Percentiles rank a stretch among this genome's conserved stretches.
phyloP scores from a whole-genome alignment of 1,139 yeast genomes.

The Candida tropicalis region DNA sequence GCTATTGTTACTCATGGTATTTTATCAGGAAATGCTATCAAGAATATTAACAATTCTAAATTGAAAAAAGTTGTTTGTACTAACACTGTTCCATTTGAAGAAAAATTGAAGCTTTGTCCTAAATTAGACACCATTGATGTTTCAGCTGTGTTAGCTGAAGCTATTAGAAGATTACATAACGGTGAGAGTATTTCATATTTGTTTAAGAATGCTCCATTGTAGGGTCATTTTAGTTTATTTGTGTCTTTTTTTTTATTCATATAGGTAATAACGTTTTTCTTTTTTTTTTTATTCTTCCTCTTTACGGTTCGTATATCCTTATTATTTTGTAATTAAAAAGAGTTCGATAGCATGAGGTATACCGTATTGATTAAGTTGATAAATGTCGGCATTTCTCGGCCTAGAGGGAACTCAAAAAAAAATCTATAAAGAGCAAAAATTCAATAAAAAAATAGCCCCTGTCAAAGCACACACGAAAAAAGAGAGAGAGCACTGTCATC shows the following conservation, averaged over 20 bases:
- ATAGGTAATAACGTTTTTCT: neutral
- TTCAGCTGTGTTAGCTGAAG: slow-evolving; percentile 75
- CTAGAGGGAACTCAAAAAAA: no score
- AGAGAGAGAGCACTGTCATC: no score
- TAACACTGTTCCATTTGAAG: slow-evolving; percentile 71
- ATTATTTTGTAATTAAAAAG: no score
- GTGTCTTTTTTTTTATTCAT: neutral
- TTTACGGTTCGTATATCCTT: no score
- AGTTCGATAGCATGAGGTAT: no score
- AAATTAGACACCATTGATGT: slow-evolving; percentile 71
- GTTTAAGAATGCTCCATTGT: slow-evolving; percentile 51
- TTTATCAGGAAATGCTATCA: slow-evolving; percentile 70
- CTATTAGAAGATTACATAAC: slow-evolving; percentile 78
- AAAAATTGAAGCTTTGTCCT: slow-evolving; percentile 49
- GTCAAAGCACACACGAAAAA: no score
- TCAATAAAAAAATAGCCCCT: neutral
- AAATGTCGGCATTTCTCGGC: no score
- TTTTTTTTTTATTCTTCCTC: neutral
- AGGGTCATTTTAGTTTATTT: no score
- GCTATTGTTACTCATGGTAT: slow-evolving; percentile 84
- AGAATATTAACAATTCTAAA: slow-evolving; percentile 58
- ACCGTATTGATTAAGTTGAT: no score
- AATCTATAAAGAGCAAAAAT: no score
- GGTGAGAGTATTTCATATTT: slow-evolving; percentile 82
- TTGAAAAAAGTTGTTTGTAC: slow-evolving; percentile 70